Conservation (phyloP, 257 asterid species). For the Lantana camara region DNA sequence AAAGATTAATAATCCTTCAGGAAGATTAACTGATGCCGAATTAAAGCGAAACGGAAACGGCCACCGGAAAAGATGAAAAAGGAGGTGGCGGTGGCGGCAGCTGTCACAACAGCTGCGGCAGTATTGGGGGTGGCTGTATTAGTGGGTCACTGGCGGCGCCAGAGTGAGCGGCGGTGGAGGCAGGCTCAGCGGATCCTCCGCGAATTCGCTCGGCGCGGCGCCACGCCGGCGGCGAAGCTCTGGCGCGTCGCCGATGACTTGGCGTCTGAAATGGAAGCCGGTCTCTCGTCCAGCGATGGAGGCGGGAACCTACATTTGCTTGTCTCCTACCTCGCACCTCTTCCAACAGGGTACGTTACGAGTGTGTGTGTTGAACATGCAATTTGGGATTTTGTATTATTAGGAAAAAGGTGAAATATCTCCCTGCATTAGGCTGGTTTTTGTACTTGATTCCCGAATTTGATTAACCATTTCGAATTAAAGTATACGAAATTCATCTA, state of each 20-base stretch:
- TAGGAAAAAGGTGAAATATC: no score
- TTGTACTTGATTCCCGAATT: no score
- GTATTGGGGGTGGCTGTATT: slow-evolving; percentile 44
- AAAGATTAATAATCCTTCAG: neutral
- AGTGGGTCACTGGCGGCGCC: slow-evolving; percentile 46
- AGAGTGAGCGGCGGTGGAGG: slow-evolving; percentile 50
- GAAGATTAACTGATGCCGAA: neutral
- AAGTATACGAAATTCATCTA: no score
- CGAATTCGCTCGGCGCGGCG: slow-evolving; percentile 60
- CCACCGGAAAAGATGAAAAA: slow-evolving; percentile 43
- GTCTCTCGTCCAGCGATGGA: slow-evolving; percentile 32
- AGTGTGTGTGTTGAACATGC: neutral
- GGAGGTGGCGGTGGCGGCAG: slow-evolving; percentile 44
- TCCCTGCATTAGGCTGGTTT: no score
- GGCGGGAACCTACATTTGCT: slow-evolving; percentile 45
- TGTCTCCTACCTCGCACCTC: slow-evolving; percentile 50
- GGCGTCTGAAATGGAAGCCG: slow-evolving; percentile 54
- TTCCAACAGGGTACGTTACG: slow-evolving; percentile 58
- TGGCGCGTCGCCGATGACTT: slow-evolving; percentile 61
- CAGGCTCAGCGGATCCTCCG: slow-evolving; percentile 58
- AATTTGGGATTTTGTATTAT: neutral
- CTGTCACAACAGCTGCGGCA: slow-evolving; percentile 44
- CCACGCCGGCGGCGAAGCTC: slow-evolving; percentile 62
- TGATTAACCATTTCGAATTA: no score
- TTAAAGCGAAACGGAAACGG: neutral